A percentile compares a stretch with the other conserved stretches of the same genome.
Evolutionary conservation across 2,329 filamentous ascomycete species (phyloP).

Genomic region (Leptographium lundbergii): DNA sequence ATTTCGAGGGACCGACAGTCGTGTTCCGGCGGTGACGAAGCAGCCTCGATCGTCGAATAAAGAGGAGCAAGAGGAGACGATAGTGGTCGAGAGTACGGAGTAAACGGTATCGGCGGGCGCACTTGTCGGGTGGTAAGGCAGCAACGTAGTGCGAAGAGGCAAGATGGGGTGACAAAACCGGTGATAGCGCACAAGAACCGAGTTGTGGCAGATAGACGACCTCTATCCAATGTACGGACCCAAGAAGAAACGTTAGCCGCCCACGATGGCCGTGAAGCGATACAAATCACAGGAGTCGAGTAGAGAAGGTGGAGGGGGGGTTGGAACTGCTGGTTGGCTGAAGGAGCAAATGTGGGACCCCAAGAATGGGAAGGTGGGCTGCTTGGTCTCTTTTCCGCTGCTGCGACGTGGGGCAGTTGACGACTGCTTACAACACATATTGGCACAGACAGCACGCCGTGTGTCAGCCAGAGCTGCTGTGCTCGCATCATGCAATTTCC

Average conservation of each 20-base stretch:
- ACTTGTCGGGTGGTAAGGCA: background rate
- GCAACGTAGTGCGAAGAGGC: background rate
- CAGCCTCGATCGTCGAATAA: background rate
- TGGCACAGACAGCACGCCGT: background rate
- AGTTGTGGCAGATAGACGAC: background rate
- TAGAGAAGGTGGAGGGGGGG: background rate
- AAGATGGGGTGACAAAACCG: background rate
- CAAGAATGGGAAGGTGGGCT: slow-evolving; percentile 1
- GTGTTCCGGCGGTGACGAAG: background rate
- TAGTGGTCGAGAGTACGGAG: background rate
- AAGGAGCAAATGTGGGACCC: background rate
- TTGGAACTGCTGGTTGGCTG: background rate
- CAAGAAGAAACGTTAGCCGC: background rate
- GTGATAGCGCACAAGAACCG: background rate
- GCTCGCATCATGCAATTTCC: background rate
- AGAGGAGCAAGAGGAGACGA: background rate
- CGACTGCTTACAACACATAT: background rate
- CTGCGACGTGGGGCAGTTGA: slow-evolving; percentile 2
- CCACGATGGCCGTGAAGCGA: slow-evolving; percentile 1
- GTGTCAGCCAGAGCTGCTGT: background rate
- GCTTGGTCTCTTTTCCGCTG: slow-evolving; percentile 2
- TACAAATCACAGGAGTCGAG: background rate
- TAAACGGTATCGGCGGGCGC: background rate
- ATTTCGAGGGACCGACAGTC: no score
- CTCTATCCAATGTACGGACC: background rate